Percentiles rank a stretch among this genome's conserved stretches.
These are phyloP conservation scores for Populus nigra DNA, from an alignment of 345 rosid species.

Conservation along the genomic window DNA sequence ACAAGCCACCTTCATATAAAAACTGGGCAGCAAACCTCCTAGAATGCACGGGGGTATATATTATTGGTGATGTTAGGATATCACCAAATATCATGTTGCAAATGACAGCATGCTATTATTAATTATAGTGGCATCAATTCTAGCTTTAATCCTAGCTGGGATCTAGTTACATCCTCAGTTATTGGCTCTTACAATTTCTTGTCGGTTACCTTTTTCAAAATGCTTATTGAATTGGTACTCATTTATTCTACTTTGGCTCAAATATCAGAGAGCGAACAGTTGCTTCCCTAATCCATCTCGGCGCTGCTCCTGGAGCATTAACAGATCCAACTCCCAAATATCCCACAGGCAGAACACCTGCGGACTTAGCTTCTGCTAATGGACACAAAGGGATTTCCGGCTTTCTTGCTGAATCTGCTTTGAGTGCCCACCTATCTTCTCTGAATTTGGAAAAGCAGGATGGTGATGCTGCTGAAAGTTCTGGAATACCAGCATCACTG, in stretches of 20 bases:
- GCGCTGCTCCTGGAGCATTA: slow-evolving; percentile 75
- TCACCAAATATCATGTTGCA: background rate
- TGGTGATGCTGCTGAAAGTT: slow-evolving; percentile 20
- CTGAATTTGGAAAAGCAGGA: slow-evolving; percentile 51
- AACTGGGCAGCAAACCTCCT: background rate
- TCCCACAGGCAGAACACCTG: slow-evolving; percentile 70
- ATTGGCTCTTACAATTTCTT: background rate
- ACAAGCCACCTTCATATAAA: background rate
- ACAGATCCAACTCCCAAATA: slow-evolving; percentile 74
- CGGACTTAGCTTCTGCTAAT: slow-evolving; percentile 76
- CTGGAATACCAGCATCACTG: slow-evolving; percentile 36
- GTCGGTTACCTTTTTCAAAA: background rate
- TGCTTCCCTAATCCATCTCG: slow-evolving; percentile 72
- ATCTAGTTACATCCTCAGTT: background rate
- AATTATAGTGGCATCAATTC: background rate
- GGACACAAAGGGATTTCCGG: slow-evolving; percentile 95
- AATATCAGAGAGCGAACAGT: slow-evolving; percentile 67
- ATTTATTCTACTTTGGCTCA: slow-evolving; percentile 8
- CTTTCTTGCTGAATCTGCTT: slow-evolving; percentile 78
- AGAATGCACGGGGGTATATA: background rate
- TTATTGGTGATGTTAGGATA: background rate
- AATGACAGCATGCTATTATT: background rate
- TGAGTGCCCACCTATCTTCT: slow-evolving; percentile 52
- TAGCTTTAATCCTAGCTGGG: background rate
- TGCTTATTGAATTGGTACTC: background rate